Base-by-base conservation (phyloP, 1,284 basidiomycete species). In the Erythrobasidium hasegawianum region DNA sequence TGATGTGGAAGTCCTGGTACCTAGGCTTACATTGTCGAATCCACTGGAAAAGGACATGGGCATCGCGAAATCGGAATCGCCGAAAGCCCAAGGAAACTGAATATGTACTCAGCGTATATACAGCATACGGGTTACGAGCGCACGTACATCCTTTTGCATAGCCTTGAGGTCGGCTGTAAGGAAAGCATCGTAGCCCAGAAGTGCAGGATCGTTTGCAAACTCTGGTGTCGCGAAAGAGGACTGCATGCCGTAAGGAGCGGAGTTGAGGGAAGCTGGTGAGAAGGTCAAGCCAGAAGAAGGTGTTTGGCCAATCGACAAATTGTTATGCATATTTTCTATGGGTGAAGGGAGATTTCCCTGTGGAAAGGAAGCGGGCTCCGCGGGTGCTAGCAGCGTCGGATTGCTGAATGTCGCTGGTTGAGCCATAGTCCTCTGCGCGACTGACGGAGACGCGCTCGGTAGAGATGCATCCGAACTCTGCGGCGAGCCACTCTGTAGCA, bases 11-110 rank as follows among this genome's bases (percentile, higher is more conserved):
- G 33, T 11, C 11, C 33, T 33, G 33, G 11, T 5, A 11, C 5
- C 11, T 33, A 5, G 33, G 33, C 33, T 33, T 11, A 33, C 33
- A 33, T 33, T 33, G 11, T 33, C 33, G 11, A 33, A 33, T 4
- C 33, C 33, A 4, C 11, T 33, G 4, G 33, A 33, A 11, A 33
- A 33, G 4, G 33, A 33, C 33, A 11, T 33, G 20, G 61, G 61
- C 16, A 64, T 33, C 9, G n/a, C n/a, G n/a, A 64, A 43, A 27
- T 64, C 33, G 33, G 33, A 33, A 33, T 33, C 61, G 33, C 43
- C 56, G 29, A 52, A 64, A 27, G 54, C 61, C 61, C 61, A 64
- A 22, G 61, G 61, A 24, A 64, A 64, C 61, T 64, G n/a, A n/a
- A n/a, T n/a, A n/a, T n/a, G n/a, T n/a, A n/a, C n/a, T n/a, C n/a